Conservation (phyloP, 129 eudicot genomes). For the Tanacetum coccineum region DNA sequence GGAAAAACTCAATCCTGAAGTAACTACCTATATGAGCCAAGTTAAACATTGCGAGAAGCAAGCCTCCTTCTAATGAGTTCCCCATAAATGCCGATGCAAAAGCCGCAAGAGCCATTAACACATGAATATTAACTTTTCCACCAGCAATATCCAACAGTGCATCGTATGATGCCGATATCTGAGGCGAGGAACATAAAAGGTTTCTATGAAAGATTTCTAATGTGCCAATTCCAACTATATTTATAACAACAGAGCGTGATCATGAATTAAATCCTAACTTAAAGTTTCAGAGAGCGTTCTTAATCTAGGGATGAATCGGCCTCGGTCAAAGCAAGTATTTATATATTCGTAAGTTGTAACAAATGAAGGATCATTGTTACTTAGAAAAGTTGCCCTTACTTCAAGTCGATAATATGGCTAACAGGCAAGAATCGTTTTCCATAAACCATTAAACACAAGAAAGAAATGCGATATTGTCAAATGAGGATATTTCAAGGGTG, state of each 20-base stretch:
- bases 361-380: no score
- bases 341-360: no score
- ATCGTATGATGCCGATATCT: slow-evolving; percentile 90
- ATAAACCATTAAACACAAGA: no score
- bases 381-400: no score
- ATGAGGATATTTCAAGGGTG: no score
- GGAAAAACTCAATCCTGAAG: background rate
- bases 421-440: no score
- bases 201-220: slow-evolving; percentile 5
- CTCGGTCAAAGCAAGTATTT: no score
- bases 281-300: slow-evolving; percentile 2
- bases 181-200: slow-evolving; percentile 19
- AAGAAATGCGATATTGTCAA: no score
- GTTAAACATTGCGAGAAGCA: slow-evolving; percentile 96
- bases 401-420: no score
- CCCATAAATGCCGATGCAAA: slow-evolving; percentile 98
- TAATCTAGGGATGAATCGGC: background rate
- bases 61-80: slow-evolving; percentile 88
- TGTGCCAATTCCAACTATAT: slow-evolving; percentile 5
- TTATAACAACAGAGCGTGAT: background rate
- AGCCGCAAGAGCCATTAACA: slow-evolving; percentile 98
- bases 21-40: slow-evolving; percentile 89
- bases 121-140: slow-evolving; percentile 96
- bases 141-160: slow-evolving; percentile 73
- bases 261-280: slow-evolving; percentile 1